phyloP scores from a whole-genome alignment of 2,329 filamentous ascomycete genomes.

The Dactylellina sp. region DNA sequence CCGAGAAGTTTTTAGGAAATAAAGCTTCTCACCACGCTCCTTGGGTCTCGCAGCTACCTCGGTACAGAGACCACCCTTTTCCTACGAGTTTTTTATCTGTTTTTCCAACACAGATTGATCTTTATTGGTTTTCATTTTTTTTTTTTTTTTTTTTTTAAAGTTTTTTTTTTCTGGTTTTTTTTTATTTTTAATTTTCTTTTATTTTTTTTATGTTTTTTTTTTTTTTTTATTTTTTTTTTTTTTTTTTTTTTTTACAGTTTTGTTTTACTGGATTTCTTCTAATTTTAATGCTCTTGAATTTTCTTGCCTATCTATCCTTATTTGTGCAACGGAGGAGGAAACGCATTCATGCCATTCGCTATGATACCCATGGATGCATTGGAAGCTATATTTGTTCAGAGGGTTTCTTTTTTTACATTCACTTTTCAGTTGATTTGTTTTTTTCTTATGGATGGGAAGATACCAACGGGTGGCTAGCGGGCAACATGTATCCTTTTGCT shows the following conservation, averaged over 20 bases:
- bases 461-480: slow-evolving; percentile 41
- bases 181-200: slow-evolving; percentile 59
- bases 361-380: slow-evolving; percentile 54
- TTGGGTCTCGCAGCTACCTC: slow-evolving; percentile 57
- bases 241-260: slow-evolving; percentile 6
- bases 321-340: slow-evolving; percentile 43
- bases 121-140: slow-evolving; percentile 9
- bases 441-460: slow-evolving; percentile 21
- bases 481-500: not conserved
- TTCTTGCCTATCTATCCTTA: slow-evolving; percentile 48
- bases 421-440: slow-evolving; percentile 1
- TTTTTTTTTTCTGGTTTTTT: slow-evolving; percentile 8
- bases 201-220: slow-evolving; percentile 58
- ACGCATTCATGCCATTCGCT: slow-evolving; percentile 64
- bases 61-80: slow-evolving; percentile 56
- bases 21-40: slow-evolving; percentile 46
- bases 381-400: not conserved
- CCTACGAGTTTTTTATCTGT: slow-evolving; percentile 11
- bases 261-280: too few relatives aligned
- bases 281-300: too few relatives aligned
- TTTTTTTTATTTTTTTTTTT: slow-evolving; percentile 9
- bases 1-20: slow-evolving; percentile 17
- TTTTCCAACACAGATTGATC: slow-evolving; percentile 42
- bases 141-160: slow-evolving; percentile 1
- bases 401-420: slow-evolving; percentile 15